phyloP scores from a whole-genome alignment of 2,329 filamentous ascomycete genomes.

The Aspergillus sp. region DNA sequence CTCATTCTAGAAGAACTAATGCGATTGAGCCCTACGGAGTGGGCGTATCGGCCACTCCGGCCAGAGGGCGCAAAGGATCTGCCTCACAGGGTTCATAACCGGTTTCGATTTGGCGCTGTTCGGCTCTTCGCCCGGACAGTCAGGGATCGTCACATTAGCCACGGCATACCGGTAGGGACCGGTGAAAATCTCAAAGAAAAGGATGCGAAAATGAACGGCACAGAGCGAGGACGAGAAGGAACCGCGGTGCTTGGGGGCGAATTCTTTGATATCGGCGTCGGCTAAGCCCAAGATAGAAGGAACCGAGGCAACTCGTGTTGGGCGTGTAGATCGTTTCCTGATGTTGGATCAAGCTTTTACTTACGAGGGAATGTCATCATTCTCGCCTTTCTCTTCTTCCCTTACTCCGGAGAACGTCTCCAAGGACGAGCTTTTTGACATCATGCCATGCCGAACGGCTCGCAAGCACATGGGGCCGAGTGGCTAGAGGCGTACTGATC shows the following conservation, averaged over 20 bases:
- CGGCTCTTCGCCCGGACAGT: too few species aligned
- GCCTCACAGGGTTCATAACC: too few species aligned
- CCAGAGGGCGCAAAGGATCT: too few species aligned
- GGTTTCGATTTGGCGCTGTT: too few species aligned
- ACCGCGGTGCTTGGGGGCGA: neutral
- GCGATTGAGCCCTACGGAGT: too few species aligned
- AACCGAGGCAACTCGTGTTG: neutral
- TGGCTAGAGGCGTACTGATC: neutral
- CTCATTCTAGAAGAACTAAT: too few species aligned
- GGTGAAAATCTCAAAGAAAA: too few species aligned
- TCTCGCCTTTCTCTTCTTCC: neutral
- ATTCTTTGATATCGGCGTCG: neutral
- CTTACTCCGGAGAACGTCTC: neutral
- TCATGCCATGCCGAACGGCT: neutral
- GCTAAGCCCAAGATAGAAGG: neutral
- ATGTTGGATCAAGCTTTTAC: neutral
- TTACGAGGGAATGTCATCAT: neutral
- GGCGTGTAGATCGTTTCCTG: neutral
- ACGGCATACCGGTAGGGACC: too few species aligned
- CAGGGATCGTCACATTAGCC: too few species aligned
- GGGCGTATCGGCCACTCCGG: too few species aligned
- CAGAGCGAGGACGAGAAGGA: too few species aligned
- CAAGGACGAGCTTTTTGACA: neutral
- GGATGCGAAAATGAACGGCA: too few species aligned
- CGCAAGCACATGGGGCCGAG: neutral